phyloP scores from a whole-genome alignment of 2,329 filamentous ascomycete species.

The Westerdykella ornata region DNA sequence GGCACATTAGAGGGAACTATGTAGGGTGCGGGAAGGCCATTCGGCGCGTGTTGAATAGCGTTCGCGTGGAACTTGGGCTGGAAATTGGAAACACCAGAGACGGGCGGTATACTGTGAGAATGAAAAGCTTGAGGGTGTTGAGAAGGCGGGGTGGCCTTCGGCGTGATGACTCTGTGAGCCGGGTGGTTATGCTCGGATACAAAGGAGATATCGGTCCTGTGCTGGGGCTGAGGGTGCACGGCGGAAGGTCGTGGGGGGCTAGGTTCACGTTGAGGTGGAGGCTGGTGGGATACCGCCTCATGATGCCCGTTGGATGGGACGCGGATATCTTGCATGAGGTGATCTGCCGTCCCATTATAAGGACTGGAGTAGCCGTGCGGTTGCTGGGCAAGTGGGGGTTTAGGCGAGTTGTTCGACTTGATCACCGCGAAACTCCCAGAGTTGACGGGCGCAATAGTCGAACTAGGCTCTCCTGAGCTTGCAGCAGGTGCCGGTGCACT shows the following conservation, averaged over 20 bases:
- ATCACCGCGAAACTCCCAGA: slow-evolving; percentile 19
- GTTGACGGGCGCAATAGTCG: slow-evolving; percentile 9
- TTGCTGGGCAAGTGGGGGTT: slow-evolving; percentile 10
- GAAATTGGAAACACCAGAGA: not conserved
- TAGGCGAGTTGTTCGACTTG: slow-evolving; percentile 9
- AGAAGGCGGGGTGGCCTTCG: not conserved
- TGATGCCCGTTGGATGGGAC: too few relatives aligned
- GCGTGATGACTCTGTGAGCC: not conserved
- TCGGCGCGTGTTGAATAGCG: not conserved
- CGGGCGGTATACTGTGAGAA: not conserved
- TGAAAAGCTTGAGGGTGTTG: not conserved
- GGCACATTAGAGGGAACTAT: not conserved
- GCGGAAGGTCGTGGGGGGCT: not conserved
- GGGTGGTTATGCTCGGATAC: not conserved
- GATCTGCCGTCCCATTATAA: not conserved
- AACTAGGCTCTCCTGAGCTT: too few relatives aligned
- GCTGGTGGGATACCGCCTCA: not conserved
- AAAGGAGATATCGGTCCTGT: not conserved
- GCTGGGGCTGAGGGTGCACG: not conserved
- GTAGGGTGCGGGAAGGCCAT: not conserved
- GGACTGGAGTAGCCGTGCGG: slow-evolving; percentile 13
- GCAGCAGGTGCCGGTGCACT: too few relatives aligned
- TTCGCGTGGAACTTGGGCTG: not conserved
- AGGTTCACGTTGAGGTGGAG: not conserved
- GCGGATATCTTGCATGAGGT: too few relatives aligned